Evolutionary conservation across 768 basidiomycete species (phyloP).

Genomic region (Pleurotus platypus): DNA sequence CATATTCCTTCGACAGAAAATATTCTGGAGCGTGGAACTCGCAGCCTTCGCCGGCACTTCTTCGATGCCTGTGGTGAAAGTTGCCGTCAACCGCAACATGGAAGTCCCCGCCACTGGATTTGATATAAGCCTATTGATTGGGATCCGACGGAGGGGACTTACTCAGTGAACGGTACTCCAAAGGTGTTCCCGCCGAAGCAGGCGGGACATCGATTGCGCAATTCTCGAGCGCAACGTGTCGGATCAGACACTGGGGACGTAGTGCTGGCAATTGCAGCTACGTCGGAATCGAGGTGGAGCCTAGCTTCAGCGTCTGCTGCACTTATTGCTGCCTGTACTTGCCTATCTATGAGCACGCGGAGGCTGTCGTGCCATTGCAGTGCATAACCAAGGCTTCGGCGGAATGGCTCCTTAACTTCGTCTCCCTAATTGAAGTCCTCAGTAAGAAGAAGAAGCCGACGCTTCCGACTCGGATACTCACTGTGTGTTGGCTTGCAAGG

Average conservation of each 20-base stretch:
- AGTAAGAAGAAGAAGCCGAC: no score
- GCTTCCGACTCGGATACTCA: background rate
- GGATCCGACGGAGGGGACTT: constrained; percentile 6
- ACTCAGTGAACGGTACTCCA: constrained; percentile 11
- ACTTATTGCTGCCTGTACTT: background rate
- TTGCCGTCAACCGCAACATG: constrained; percentile 30
- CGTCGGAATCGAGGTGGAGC: background rate
- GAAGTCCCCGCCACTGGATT: constrained; percentile 22
- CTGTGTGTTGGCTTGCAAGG: background rate
- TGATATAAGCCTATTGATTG: background rate
- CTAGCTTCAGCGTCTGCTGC: background rate
- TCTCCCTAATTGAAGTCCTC: constrained; percentile 11
- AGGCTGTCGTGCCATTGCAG: constrained; percentile 21
- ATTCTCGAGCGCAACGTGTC: constrained; percentile 6
- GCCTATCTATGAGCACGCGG: constrained; percentile 9
- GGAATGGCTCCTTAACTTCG: constrained; percentile 17
- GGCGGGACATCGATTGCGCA: constrained; percentile 25
- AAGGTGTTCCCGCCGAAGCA: constrained; percentile 19
- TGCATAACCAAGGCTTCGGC: constrained; percentile 15
- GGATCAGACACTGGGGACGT: background rate
- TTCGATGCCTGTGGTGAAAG: constrained; percentile 20
- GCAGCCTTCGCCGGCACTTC: constrained; percentile 18
- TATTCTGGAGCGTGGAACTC: constrained; percentile 16
- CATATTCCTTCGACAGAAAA: constrained; percentile 18
- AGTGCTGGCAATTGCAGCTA: background rate